Evolutionary conservation across 257 asterid species (phyloP).

Genomic region (Fraxinus cuspidata): DNA sequence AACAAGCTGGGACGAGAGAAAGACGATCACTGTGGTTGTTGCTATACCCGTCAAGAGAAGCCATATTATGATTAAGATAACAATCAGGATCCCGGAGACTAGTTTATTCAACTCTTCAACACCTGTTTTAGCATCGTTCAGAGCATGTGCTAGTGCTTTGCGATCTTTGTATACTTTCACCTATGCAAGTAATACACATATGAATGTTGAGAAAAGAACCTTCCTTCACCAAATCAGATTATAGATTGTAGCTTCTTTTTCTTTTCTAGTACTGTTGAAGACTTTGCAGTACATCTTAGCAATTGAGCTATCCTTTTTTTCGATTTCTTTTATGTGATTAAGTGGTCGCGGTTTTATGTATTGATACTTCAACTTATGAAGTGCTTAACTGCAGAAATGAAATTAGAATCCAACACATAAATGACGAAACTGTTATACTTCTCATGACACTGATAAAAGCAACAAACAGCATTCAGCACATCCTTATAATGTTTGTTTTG

Average conservation of each 20-base stretch:
- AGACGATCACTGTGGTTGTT: slow-evolving; percentile 68
- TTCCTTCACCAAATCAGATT: not conserved
- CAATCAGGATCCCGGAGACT: slow-evolving; percentile 47
- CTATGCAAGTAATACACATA: slow-evolving; percentile 40
- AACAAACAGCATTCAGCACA: not conserved
- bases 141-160: slow-evolving; percentile 86
- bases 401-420: not conserved
- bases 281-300: not conserved
- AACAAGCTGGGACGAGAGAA: slow-evolving; percentile 81
- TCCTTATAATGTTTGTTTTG: not conserved
- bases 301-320: not conserved
- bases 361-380: not conserved
- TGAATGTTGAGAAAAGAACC: not conserved
- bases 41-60: slow-evolving; percentile 77
- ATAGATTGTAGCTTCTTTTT: not conserved
- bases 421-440: not conserved
- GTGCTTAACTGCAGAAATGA: not conserved
- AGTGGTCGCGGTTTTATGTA: not conserved
- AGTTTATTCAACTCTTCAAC: slow-evolving; percentile 71
- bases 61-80: slow-evolving; percentile 65
- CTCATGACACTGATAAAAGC: not conserved
- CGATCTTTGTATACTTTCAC: slow-evolving; percentile 85
- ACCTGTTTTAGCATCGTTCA: slow-evolving; percentile 79
- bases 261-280: not conserved
- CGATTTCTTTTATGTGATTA: not conserved